Evolutionary conservation across 768 basidiomycete genomes (phyloP).

Genomic region (Trametes villosa): DNA sequence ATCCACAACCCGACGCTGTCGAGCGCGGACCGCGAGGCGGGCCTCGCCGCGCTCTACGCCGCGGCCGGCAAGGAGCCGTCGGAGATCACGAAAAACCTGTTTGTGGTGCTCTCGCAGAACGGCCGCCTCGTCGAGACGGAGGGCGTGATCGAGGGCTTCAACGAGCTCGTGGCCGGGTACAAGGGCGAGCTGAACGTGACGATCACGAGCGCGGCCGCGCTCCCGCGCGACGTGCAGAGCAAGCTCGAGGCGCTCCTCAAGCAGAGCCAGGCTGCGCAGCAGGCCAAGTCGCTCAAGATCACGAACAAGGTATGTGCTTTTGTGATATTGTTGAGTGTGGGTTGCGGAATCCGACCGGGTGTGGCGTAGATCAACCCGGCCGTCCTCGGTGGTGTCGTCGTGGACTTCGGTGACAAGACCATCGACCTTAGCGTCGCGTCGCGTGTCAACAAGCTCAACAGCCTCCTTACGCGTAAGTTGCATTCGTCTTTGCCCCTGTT

Average conservation of each 20-base stretch:
- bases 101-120: slow-evolving; percentile 89
- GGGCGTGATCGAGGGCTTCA: slow-evolving; percentile 90
- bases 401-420: slow-evolving; percentile 98
- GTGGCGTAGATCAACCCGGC: slow-evolving; percentile 78
- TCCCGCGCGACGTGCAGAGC: slow-evolving; percentile 74
- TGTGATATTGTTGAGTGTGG: not conserved
- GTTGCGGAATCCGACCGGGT: not conserved
- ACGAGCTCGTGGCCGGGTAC: slow-evolving; percentile 85
- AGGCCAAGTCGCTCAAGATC: slow-evolving; percentile 87
- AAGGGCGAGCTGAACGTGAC: slow-evolving; percentile 92
- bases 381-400: slow-evolving; percentile 89
- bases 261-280: slow-evolving; percentile 81
- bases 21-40: slow-evolving; percentile 68
- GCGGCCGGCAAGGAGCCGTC: slow-evolving; percentile 81
- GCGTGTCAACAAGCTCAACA: slow-evolving; percentile 94
- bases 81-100: slow-evolving; percentile 91
- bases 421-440: slow-evolving; percentile 95
- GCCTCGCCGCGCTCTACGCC: slow-evolving; percentile 69
- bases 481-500: not conserved
- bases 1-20: slow-evolving; percentile 93
- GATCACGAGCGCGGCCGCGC: slow-evolving; percentile 85
- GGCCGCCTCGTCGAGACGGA: slow-evolving; percentile 84
- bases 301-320: slow-evolving; percentile 76
- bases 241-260: slow-evolving; percentile 87
- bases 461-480: slow-evolving; percentile 74